A percentile compares a stretch with the other conserved stretches of the same genome.
phyloP scores from a whole-genome alignment of 768 basidiomycete genomes.

The Leccinum disarticulatum region DNA sequence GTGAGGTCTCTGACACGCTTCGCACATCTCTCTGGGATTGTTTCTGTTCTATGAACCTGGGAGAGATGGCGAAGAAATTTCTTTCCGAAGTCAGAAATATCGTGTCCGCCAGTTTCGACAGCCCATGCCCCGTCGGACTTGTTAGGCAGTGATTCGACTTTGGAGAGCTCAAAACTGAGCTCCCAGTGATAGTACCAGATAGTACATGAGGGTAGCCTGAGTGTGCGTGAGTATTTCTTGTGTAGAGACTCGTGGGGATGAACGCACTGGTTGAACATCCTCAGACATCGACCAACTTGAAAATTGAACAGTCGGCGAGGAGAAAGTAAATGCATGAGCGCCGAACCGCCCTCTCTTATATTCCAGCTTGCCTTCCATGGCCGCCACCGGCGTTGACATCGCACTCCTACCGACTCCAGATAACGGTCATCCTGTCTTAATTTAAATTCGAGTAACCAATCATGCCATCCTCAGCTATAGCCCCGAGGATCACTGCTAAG shows the following conservation, averaged over 20 bases:
- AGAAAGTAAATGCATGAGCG: not conserved
- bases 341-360: not conserved
- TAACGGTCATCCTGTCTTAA: not conserved
- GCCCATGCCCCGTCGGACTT: not conserved
- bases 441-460: too few species aligned
- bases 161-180: too few species aligned
- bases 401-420: not conserved
- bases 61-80: not conserved
- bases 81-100: not conserved
- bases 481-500: too few species aligned
- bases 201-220: too few species aligned
- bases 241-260: not conserved
- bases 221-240: not conserved
- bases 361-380: not conserved
- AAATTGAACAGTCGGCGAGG: not conserved
- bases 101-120: constrained; percentile 6
- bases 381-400: not conserved
- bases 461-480: too few species aligned
- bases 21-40: not conserved
- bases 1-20: constrained; percentile 18
- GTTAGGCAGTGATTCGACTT: not conserved
- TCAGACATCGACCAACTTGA: not conserved
- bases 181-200: too few species aligned
- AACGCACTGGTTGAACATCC: not conserved
- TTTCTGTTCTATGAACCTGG: not conserved